A percentile compares a stretch with the other conserved stretches of the same genome.
phyloP scores from a whole-genome alignment of 2,329 filamentous ascomycete genomes.

The Apiospora aurea region DNA sequence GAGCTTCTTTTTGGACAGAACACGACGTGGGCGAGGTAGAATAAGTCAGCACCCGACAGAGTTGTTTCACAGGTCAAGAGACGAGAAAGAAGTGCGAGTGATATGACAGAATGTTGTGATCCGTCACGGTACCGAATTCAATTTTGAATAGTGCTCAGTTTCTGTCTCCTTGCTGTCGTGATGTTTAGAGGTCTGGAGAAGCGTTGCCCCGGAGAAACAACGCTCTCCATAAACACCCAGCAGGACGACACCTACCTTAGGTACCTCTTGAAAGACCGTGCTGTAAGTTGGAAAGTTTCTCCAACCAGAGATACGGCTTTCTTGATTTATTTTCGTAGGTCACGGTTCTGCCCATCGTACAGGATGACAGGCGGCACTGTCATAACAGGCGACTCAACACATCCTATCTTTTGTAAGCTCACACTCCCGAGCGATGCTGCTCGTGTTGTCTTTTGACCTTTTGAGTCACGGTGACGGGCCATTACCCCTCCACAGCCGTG shows the following conservation, averaged over 20 bases:
- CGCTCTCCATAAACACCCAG: neutral
- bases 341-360: neutral
- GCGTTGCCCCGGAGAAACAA: neutral
- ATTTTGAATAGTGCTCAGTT: neutral
- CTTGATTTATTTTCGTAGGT: neutral
- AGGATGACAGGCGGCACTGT: neutral
- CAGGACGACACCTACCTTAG: no score
- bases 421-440: neutral
- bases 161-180: neutral
- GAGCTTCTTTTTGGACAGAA: neutral
- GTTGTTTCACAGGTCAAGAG: neutral
- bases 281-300: neutral
- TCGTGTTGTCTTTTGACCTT: neutral
- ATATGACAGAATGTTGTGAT: neutral
- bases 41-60: neutral
- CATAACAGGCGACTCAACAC: neutral
- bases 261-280: neutral
- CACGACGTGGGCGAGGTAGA: neutral
- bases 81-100: neutral
- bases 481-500: neutral
- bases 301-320: neutral
- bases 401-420: neutral
- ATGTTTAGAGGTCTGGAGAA: neutral
- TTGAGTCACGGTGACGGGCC: neutral
- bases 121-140: neutral